Conservation (phyloP, 2,329 filamentous ascomycete species). For the Pseudogymnoascus sp. region DNA sequence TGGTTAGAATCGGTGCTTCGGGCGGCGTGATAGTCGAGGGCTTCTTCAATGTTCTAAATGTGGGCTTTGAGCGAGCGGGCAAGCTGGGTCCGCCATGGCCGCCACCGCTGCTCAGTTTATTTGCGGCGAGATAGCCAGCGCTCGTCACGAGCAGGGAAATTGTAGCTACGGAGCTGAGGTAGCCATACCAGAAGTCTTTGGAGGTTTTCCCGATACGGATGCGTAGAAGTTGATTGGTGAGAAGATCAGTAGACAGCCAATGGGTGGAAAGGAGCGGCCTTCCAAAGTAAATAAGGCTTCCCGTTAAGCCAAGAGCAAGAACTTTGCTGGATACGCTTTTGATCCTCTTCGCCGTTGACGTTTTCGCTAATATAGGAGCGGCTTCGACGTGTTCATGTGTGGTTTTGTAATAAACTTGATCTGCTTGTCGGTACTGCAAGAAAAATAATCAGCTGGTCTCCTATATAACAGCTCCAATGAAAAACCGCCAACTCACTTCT, state of each 20-base stretch:
- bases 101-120: slow-evolving; percentile 11
- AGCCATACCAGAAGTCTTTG: neutral
- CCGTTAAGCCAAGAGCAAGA: neutral
- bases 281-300: neutral
- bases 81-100: slow-evolving; percentile 35
- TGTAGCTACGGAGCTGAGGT: neutral
- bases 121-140: neutral
- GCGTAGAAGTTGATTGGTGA: neutral
- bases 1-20: neutral
- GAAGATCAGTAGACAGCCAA: neutral
- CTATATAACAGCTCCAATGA: neutral
- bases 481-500: neutral
- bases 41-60: neutral
- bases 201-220: neutral
- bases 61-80: slow-evolving; percentile 34
- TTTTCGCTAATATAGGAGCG: neutral
- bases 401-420: neutral
- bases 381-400: neutral
- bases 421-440: neutral
- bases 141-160: neutral
- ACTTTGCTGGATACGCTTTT: neutral
- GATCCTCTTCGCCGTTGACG: neutral
- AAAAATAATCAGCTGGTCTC: neutral
- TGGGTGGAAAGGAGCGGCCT: neutral
- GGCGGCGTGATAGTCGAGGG: neutral